Evolutionary conservation across 1,139 yeast species (phyloP), one percentile per base, ranked within the genome.

Genomic region (Kodamaea derodonti): DNA sequence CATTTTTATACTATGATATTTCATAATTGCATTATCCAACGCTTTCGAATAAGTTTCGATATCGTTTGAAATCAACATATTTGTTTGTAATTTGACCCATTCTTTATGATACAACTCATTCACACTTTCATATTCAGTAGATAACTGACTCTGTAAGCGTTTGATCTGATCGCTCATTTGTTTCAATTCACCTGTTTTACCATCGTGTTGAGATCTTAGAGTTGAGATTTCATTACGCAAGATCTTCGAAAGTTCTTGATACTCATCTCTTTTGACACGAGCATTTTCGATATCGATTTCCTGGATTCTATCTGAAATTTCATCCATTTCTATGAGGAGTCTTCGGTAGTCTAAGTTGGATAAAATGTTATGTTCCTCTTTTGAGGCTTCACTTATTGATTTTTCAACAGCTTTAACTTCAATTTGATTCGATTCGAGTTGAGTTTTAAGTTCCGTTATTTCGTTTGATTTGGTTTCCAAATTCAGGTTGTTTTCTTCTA

Each of bases 11-110:
- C 87, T 75, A 55, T 94, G 99, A 52, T 80, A 92, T 49, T 82
- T 81, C 96, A 94, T 90, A 33, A 94, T 90, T 0, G 97, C 96
- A 46, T 78, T 78, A 51, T 94, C 98, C 33, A 94, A 68, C 0
- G 96, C 95, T 47, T 80, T 85, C 10, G 88, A 76, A 51, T 88
- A 88, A 1, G 84, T 83, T 14, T 73, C 82, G 33, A 94, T 66
- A 60, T 94, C 99, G 39, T 84, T 87, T 7, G 86, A 81, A n/a
- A 87, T 84, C 32, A 86, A 72, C 24, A 80, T 58, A 40, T 83
- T 83, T 0, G 95, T 83, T 47, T 86, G 92, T 26, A 88, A 65
- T 48, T 78, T 78, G 18, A 88, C 77, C 74, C 87, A 79, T 44
- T 86, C 94, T 38, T 72, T 69, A 32, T 79, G 80, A 52, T 83